These are phyloP conservation scores for Emydomyces testavorans DNA, from an alignment of 2,329 filamentous ascomycete genomes.

Conservation along the genomic window DNA sequence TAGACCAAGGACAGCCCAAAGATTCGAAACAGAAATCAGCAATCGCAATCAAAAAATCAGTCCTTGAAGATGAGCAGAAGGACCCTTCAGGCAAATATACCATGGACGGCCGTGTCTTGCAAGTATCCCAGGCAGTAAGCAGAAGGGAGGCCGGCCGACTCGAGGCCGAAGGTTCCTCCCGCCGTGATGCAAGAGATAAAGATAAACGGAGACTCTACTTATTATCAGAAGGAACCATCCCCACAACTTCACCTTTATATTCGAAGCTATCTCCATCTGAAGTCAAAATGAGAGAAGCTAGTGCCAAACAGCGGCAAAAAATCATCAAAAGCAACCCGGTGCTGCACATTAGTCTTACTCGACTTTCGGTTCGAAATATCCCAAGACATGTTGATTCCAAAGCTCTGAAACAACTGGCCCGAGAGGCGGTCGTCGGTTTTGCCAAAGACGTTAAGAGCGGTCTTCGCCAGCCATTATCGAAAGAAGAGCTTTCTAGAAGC, in stretches of 20 bases:
- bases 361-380: conserved; percentile 83
- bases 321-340: conserved; percentile 85
- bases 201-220: conserved; percentile 88
- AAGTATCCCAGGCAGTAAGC: conserved; percentile 73
- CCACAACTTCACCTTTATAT: conserved; percentile 65
- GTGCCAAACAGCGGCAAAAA: conserved; percentile 73
- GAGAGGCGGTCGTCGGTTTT: conserved; percentile 88
- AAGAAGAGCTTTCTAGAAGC: conserved; percentile 73
- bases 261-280: conserved; percentile 65
- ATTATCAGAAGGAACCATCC: conserved; percentile 72
- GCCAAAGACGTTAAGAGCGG: conserved; percentile 77
- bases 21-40: conserved; percentile 29
- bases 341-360: conserved; percentile 76
- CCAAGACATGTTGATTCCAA: conserved; percentile 74
- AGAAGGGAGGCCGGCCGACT: conserved; percentile 68
- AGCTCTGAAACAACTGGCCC: conserved; percentile 78
- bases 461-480: conserved; percentile 65
- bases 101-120: conserved; percentile 75
- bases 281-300: conserved; percentile 77
- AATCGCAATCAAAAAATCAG: conserved; percentile 57
- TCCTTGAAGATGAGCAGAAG: conserved; percentile 73
- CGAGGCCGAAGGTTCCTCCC: conserved; percentile 53
- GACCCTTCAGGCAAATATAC: conserved; percentile 81
- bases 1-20: conserved; percentile 32
- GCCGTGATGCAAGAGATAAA: conserved; percentile 57